These are phyloP conservation scores for Flaveria ramosissima DNA, from an alignment of 129 eudicot species.

Conservation along the genomic window DNA sequence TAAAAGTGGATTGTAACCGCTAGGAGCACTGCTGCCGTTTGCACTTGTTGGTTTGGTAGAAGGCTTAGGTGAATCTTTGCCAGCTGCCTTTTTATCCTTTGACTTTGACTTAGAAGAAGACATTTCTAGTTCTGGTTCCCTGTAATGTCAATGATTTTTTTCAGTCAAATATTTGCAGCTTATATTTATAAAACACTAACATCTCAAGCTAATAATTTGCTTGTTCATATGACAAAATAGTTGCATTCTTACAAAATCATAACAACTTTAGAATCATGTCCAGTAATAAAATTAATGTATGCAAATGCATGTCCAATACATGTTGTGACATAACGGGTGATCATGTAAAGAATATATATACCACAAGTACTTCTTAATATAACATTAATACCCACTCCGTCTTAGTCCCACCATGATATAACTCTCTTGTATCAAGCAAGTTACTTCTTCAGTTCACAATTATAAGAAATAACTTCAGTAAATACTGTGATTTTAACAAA, in stretches of 20 bases:
- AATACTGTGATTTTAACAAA: neutral
- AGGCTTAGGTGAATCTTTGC: constrained; percentile 56
- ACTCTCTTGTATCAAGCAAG: constrained; percentile 26
- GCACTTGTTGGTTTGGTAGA: constrained; percentile 53
- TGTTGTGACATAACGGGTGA: neutral
- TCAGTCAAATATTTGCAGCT: constrained; percentile 2
- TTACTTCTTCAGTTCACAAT: neutral
- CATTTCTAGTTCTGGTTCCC: constrained; percentile 38
- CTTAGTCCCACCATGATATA: too few relatives aligned
- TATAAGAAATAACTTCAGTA: neutral
- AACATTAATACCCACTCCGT: neutral
- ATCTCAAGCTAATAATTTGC: neutral
- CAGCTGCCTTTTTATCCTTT: constrained; percentile 63
- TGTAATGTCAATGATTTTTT: constrained; percentile 6
- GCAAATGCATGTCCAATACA: neutral
- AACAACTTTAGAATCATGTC: neutral
- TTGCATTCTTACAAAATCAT: neutral
- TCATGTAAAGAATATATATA: neutral
- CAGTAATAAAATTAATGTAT: neutral
- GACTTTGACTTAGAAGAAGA: constrained; percentile 61
- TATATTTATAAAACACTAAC: neutral
- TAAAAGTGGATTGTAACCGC: constrained; percentile 70
- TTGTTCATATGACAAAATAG: neutral
- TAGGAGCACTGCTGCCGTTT: constrained; percentile 38
- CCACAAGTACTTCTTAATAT: neutral